Base-by-base conservation (phyloP, 225 moss, liverwort and hornwort species). In the Takakia lepidozioides region DNA sequence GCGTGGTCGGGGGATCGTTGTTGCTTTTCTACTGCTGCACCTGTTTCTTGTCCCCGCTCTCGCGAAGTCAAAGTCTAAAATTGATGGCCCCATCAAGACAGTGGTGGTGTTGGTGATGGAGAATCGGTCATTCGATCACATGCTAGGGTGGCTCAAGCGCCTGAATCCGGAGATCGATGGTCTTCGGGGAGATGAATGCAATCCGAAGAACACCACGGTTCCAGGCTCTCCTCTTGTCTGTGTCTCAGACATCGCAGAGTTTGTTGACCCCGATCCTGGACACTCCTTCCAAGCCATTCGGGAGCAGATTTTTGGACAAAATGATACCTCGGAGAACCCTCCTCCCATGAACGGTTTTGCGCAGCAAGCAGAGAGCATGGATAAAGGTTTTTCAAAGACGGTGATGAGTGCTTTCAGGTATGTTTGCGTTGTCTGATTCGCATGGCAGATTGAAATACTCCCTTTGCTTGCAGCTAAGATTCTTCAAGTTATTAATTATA, bases 321-420 rank as follows among this genome's bases (percentile, higher is more conserved):
- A 81, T 59, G 55, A 63, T 30, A 98, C 98, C 2, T 38, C 76
- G 2, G 78, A 78, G 1, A 69, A 72, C 49, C 98, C 98, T 38
- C 66, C 91, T 6, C 98, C 98, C 8, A 98, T 98, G 91, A 87
- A 91, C 43, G 98, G 98, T n/a, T 98, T 98, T 52, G 98, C 74
- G 40, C 83, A 88, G 70, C 87, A 98, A 57, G 98, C 98, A 19
- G 76, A 85, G 52, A 81, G 61, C 56, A 98, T 98, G 91, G 82
- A 38, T 15, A 29, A 75, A 23, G 98, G 85, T 3, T 98, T 83
- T 50, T 80, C 85, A 6, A 74, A 81, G 52, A 79, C 78, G 51
- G 91, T 91, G 2, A 98, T 98, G 98, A 83, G 78, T 42, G 76
- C 48, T 36, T 98, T 98, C 60, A 75, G 98, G 80, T 80, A 41